Conservation (phyloP, 1,284 basidiomycete genomes). For the Testicularia cyperi region DNA sequence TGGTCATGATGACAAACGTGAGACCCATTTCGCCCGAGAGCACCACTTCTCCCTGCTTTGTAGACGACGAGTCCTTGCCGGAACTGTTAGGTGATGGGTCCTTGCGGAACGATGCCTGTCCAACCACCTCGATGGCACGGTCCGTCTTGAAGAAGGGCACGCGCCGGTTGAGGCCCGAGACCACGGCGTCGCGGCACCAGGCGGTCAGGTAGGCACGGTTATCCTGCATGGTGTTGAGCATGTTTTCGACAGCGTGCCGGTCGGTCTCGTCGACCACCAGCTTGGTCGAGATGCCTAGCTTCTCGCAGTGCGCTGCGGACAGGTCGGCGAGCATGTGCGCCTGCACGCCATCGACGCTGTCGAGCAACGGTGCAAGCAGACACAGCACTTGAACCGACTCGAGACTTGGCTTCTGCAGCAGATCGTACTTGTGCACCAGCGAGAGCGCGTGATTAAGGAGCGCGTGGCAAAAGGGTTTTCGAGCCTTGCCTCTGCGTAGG, state of each 20-base stretch:
- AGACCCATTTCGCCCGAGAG: constrained; percentile 53
- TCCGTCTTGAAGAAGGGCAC: constrained; percentile 36
- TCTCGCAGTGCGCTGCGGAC: constrained; percentile 16
- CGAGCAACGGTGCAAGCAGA: constrained; percentile 44
- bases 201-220: constrained; percentile 40
- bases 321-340: constrained; percentile 16
- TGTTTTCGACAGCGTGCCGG: constrained; percentile 27
- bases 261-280: constrained; percentile 33
- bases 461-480: constrained; percentile 49
- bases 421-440: constrained; percentile 51
- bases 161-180: constrained; percentile 34
- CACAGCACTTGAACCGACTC: constrained; percentile 41
- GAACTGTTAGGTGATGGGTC: neutral
- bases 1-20: constrained; percentile 49
- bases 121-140: constrained; percentile 39
- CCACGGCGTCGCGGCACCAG: constrained; percentile 45
- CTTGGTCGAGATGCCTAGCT: constrained; percentile 30
- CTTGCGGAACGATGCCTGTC: constrained; percentile 28
- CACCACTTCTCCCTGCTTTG: no score
- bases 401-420: constrained; percentile 41
- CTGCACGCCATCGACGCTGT: constrained; percentile 29
- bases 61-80: no score
- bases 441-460: constrained; percentile 46
- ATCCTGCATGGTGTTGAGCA: constrained; percentile 40
- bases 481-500: constrained; percentile 41